Percentiles rank a stretch among this genome's conserved stretches.
Evolutionary conservation across 805 yeast genomes (phyloP).

Genomic region (Saccharomyces mikatae): DNA sequence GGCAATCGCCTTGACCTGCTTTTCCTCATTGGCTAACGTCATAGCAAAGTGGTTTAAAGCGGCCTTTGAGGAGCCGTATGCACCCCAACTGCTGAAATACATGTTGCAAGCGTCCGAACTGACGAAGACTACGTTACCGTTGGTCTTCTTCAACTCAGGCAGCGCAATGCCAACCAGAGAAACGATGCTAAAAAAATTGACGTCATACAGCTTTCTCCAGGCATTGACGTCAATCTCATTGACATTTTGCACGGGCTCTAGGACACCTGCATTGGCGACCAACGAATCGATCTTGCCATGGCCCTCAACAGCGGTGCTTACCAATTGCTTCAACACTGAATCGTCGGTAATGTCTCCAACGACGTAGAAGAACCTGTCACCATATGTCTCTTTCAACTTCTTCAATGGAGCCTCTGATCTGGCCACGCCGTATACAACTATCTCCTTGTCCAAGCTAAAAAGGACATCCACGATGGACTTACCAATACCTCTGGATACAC

Average conservation of each 20-base stretch:
- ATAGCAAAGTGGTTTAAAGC: conserved; percentile 72
- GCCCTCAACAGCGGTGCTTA: conserved; percentile 37
- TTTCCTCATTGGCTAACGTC: conserved; percentile 63
- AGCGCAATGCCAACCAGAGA: conserved; percentile 45
- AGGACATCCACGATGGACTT: conserved; percentile 58
- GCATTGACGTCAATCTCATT: conserved; percentile 32
- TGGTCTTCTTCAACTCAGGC: conserved; percentile 45
- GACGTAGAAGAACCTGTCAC: conserved; percentile 43
- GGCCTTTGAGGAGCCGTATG: conserved; percentile 88
- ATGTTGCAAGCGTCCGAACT: conserved; percentile 81
- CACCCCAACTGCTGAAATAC: conserved; percentile 55
- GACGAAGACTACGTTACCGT: conserved; percentile 68
- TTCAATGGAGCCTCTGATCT: conserved; percentile 47
- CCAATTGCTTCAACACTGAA: conserved; percentile 25
- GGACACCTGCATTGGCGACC: conserved; percentile 73
- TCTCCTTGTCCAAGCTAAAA: conserved; percentile 28
- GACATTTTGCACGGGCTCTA: conserved; percentile 68
- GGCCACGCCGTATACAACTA: conserved; percentile 58
- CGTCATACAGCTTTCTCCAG: conserved; percentile 62
- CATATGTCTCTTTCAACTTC: conserved; percentile 37
- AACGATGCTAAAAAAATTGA: conserved; percentile 73
- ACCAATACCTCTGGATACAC: conserved; percentile 75
- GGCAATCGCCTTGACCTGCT: conserved; percentile 43
- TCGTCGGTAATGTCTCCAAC: conserved; percentile 55
- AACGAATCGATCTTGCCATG: conserved; percentile 57